Evolutionary conservation across 257 asterid species (phyloP).

Genomic region (Schizonepeta tenuifolia): DNA sequence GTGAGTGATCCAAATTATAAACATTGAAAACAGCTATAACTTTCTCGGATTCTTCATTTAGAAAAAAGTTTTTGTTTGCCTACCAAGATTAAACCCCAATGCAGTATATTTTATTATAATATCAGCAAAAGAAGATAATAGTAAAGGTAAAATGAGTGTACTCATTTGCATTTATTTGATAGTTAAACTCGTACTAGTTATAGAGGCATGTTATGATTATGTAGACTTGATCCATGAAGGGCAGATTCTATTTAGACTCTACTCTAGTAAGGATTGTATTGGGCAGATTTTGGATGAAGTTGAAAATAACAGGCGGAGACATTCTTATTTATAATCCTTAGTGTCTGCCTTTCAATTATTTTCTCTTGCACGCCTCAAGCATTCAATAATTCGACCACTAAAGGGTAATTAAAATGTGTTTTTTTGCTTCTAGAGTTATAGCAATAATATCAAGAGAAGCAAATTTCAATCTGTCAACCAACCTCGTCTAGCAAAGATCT

Average conservation of each 20-base stretch:
- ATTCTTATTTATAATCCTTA: neutral
- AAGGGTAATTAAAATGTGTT: neutral
- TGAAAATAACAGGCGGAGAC: neutral
- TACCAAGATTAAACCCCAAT: neutral
- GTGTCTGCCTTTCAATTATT: neutral
- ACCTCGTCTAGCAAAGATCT: neutral
- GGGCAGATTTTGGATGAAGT: neutral
- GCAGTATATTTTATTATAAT: neutral
- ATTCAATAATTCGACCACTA: neutral
- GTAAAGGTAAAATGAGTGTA: neutral
- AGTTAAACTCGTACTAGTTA: neutral
- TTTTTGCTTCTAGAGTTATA: neutral
- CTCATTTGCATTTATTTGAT: neutral
- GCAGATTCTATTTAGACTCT: neutral
- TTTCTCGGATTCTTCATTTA: neutral
- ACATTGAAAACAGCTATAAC: neutral
- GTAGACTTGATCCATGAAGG: constrained; percentile 3
- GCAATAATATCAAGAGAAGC: neutral
- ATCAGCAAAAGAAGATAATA: neutral
- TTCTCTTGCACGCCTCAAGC: neutral
- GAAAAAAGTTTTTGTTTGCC: neutral
- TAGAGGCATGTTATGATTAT: neutral
- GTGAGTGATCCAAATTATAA: neutral
- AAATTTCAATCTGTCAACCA: neutral
- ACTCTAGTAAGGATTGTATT: neutral